Base-by-base conservation (phyloP, 257 asterid species). In the Rehmannia glutinosa region DNA sequence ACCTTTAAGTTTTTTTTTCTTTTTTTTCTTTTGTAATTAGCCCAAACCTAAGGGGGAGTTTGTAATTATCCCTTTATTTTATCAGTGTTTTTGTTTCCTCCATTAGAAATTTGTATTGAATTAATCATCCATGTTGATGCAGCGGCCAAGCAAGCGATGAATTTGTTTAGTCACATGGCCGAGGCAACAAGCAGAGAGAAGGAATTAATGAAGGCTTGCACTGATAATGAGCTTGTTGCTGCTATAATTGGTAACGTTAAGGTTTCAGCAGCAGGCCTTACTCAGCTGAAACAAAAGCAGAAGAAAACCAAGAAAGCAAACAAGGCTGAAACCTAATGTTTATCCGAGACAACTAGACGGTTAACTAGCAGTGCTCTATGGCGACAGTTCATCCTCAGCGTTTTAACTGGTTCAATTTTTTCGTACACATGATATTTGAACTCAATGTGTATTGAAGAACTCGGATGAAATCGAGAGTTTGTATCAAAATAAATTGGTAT, bases 211-310 rank as follows among this genome's bases (percentile, higher is more conserved):
- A 92, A 92, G 87, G 97, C 92, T 8, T 90, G 97, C 86, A 90
- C 98, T n/a, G 98, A 92, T 71, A 89, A 97, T 25, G 99, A 93
- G 77, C 96, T 93, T 35, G 89, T 88, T 69, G 96, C 99, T 73
- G 92, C 97, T 21, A 79, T 93, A 28, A 45, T 90, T 24, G 97
- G 99, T 63, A 93, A 93, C 17, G 95, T 82, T 27, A 93, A 93
- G 84, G 87, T 93, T 62, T 83, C 99, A 27, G 89, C 99, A 17
- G 95, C 99, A 8, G 99, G 99, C 64, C 90, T 93, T 28, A 73
- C 96, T 66, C 98, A 92, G 79, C 81, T 92, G 72, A 87, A 90
- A 84, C 97, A 90, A 62, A 86, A 88, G 82, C 90, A 88, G 82
- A 93, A 90, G 94, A 90, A 88, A 76, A 82, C 61, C 81, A 93